Base-by-base conservation (phyloP, 192 early-diverging fungal species). In the Obelidium mucronatum region DNA sequence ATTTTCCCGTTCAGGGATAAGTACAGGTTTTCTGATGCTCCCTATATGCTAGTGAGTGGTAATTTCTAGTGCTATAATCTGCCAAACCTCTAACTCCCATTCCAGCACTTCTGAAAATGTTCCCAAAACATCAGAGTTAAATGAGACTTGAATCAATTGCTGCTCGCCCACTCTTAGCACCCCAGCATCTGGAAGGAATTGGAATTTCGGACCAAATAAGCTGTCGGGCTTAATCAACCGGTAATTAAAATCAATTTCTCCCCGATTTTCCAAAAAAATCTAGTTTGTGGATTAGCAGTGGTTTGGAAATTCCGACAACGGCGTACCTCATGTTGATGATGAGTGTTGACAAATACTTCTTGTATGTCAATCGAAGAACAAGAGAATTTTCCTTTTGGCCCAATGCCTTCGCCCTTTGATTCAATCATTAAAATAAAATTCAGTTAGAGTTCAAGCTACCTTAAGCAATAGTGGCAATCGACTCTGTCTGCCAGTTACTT, bases 261-360 rank as follows among this genome's bases (percentile, higher is more conserved):
- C 89, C 0, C 73, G 53, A 67, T 90, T 90, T 62, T 90, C 88
- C 2, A 90, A 53, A 44, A 85, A 44, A 15, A 90, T 75, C 87
- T 88, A 30, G 31, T 22, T 0, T 60, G 13, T 30, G 24, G 15
- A 40, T 52, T 35, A 39, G 28, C 19, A 70, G 19, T 31, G 6
- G 4, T 33, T 28, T 65, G 11, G 19, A 56, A 8, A 40, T 24
- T 11, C 34, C 26, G 40, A n/a, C 15, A 3, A 1, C 5, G 40
- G 48, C 63, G 1, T 58, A 88, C 88, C 64, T 88, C 81, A 68
- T 85, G 90, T 36, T 44, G 73, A 68, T 90, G 89, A 26, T 58
- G 22, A 28, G 89, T 84, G 69, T 86, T 83, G 35, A 90, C 85
- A 72, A 84, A 90, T 26, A 90, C 80, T 36, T 82, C 71, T 33